Evolutionary conservation across 305 asterid genomes (phyloP).

Genomic region (Fraxinus floribunda): DNA sequence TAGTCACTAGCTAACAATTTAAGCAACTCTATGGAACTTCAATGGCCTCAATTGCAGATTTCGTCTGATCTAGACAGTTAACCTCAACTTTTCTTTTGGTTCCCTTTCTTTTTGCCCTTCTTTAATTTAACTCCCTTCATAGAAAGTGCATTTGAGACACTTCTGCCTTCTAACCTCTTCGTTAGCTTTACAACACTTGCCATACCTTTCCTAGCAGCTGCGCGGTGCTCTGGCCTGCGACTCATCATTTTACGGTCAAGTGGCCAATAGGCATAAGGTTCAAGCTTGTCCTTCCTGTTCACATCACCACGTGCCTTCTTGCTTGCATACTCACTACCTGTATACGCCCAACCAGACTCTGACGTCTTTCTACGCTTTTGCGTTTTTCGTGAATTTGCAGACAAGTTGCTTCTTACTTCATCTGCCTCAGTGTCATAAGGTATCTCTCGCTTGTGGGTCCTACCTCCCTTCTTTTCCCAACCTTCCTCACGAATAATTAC

Average conservation of each 20-base stretch:
- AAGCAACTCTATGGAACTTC: neutral
- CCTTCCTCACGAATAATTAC: conserved; percentile 61
- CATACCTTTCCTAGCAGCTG: conserved; percentile 90
- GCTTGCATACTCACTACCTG: conserved; percentile 82
- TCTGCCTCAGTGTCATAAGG: conserved; percentile 40
- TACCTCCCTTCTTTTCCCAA: conserved; percentile 37
- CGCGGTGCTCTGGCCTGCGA: conserved; percentile 81
- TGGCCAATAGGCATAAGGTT: conserved; percentile 98
- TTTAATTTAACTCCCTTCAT: conserved; percentile 36
- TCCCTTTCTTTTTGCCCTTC: conserved; percentile 43
- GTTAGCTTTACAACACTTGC: conserved; percentile 74
- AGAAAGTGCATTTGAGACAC: conserved; percentile 64
- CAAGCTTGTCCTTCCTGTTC: conserved; percentile 82
- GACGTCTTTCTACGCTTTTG: conserved; percentile 65
- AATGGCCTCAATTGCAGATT: neutral
- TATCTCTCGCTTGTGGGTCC: neutral
- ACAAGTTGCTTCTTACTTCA: conserved; percentile 47
- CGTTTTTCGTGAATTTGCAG: conserved; percentile 45
- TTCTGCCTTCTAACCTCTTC: conserved; percentile 81
- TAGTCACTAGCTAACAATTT: neutral
- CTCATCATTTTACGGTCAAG: conserved; percentile 97
- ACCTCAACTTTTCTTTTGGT: conserved; percentile 18
- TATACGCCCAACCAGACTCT: conserved; percentile 81
- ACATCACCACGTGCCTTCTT: conserved; percentile 90
- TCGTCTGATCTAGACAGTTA: neutral